These are phyloP conservation scores for Talinum fruticosum DNA, from an alignment of 148 eudicot species.

Conservation along the genomic window DNA sequence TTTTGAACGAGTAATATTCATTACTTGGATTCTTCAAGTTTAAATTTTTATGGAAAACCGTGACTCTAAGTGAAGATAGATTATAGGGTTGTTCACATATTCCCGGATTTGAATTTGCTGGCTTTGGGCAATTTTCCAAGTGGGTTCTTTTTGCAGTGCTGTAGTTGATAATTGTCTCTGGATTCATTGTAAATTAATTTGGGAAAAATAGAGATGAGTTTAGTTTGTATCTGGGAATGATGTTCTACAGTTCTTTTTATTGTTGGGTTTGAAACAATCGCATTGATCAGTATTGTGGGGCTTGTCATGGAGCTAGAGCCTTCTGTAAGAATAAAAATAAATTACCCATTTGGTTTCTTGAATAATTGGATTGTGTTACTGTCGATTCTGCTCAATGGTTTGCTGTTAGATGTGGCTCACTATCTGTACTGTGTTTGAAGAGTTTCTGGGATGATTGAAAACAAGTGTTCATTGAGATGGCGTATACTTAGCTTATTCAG, in stretches of 20 bases:
- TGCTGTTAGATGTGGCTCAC: neutral
- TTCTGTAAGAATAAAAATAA: too few species aligned
- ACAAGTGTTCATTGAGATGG: neutral
- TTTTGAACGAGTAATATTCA: neutral
- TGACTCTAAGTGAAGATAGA: neutral
- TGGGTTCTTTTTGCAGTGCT: neutral
- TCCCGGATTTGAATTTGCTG: neutral
- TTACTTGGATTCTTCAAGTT: neutral
- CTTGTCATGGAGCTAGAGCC: too few species aligned
- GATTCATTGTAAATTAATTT: neutral
- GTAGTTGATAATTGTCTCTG: too few species aligned
- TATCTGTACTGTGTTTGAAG: neutral
- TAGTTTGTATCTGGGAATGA: neutral
- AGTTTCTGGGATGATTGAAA: neutral
- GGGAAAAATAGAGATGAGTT: neutral
- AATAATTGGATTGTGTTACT: neutral
- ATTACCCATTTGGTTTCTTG: too few species aligned
- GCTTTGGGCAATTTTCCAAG: neutral
- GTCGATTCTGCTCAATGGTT: neutral
- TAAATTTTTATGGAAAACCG: neutral
- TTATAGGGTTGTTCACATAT: neutral
- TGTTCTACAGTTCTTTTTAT: neutral
- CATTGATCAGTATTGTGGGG: neutral
- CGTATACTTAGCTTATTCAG: neutral
- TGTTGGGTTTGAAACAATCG: neutral